Conservation (phyloP, 257 asterid species). For the Knoxia roxburghii region DNA sequence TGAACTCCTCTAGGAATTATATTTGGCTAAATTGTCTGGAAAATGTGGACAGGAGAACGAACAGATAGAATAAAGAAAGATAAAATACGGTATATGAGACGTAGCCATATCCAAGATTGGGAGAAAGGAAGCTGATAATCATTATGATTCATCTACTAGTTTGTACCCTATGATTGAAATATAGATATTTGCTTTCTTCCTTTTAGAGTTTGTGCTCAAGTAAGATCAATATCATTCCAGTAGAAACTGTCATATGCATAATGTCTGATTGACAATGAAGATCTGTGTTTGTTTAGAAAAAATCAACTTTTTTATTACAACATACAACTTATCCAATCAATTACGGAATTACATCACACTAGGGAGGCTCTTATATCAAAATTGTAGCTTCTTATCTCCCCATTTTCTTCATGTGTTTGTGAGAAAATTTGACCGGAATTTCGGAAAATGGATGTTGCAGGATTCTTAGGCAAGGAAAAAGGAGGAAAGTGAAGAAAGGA, state of each 20-base stretch:
- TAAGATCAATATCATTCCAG: background rate
- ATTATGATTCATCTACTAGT: background rate
- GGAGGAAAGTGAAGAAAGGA: background rate
- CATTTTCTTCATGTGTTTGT: background rate
- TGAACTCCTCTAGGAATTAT: background rate
- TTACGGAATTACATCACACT: no score
- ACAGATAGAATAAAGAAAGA: background rate
- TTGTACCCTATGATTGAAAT: background rate
- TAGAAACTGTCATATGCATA: background rate
- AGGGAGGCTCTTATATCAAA: background rate
- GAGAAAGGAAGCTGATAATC: background rate
- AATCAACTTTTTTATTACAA: no score
- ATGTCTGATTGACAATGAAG: background rate
- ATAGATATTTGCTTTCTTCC: background rate
- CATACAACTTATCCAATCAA: no score
- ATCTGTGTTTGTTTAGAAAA: no score
- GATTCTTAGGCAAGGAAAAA: background rate
- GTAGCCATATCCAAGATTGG: background rate
- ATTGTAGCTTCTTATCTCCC: background rate
- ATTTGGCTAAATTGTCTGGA: background rate
- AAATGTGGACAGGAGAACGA: background rate
- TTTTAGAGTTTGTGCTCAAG: background rate
- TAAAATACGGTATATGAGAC: background rate
- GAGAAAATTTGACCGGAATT: background rate
- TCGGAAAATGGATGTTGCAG: slow-evolving; percentile 5